A percentile compares a stretch with the other conserved stretches of the same genome.
Conservation (phyloP, 2,329 filamentous ascomycete species). For the Verticillium klebahnii region DNA sequence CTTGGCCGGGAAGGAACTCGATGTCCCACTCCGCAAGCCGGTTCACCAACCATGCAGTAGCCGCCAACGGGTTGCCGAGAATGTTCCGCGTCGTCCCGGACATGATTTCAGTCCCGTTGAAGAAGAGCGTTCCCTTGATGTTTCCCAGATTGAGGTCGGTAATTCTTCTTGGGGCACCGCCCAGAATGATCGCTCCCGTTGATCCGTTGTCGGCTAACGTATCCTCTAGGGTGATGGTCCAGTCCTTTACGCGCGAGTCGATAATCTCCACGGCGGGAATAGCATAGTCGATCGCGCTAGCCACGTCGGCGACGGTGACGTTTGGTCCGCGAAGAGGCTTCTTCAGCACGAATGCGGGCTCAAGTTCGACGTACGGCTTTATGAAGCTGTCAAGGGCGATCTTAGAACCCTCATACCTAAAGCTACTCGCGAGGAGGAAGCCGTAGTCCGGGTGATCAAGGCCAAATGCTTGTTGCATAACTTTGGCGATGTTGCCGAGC, state of each 20-base stretch:
- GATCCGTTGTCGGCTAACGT: constrained; percentile 21
- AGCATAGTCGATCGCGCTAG: constrained; percentile 21
- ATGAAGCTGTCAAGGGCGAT: constrained; percentile 16
- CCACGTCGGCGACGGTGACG: constrained; percentile 20
- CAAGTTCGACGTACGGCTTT: constrained; percentile 21
- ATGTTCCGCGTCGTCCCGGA: constrained; percentile 20
- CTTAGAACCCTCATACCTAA: constrained; percentile 18
- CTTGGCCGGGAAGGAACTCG: constrained; percentile 16
- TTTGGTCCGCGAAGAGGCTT: constrained; percentile 17
- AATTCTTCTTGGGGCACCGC: constrained; percentile 16
- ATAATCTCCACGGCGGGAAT: constrained; percentile 23
- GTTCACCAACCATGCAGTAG: constrained; percentile 20
- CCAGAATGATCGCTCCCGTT: constrained; percentile 19
- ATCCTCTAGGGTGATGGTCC: constrained; percentile 19
- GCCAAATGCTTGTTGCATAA: constrained; percentile 22
- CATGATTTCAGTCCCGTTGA: constrained; percentile 19
- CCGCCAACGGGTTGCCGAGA: constrained; percentile 18
- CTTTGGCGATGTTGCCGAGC: constrained; percentile 24
- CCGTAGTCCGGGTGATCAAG: constrained; percentile 22
- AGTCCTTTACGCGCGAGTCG: constrained; percentile 20
- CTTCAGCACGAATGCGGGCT: constrained; percentile 21
- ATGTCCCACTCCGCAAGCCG: constrained; percentile 16
- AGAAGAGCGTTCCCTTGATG: constrained; percentile 15
- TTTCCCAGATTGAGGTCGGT: constrained; percentile 18
- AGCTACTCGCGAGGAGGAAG: constrained; percentile 18